A percentile compares a stretch with the other conserved stretches of the same genome.
Conservation (phyloP, 2,329 filamentous ascomycete species). For the Blumeria hordei region DNA sequence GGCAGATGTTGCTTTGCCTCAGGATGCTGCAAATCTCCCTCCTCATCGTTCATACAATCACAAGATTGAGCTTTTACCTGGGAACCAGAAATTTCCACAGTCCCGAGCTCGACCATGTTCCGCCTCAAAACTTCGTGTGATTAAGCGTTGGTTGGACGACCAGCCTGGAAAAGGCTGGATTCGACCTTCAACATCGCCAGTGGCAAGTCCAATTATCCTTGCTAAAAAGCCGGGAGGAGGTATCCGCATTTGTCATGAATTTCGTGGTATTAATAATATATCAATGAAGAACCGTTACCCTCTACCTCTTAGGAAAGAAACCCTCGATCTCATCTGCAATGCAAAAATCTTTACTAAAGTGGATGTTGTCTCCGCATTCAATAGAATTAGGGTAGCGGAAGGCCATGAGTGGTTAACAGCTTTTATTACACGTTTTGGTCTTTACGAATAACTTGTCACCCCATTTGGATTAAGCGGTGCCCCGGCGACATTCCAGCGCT, state of each 20-base stretch:
- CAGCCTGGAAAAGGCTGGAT: not conserved
- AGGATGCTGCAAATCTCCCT: not conserved
- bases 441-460: not conserved
- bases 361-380: not conserved
- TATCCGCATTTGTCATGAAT: not conserved
- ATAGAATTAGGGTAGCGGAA: not conserved
- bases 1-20: not conserved
- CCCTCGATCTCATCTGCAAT: not conserved
- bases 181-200: not conserved
- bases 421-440: not conserved
- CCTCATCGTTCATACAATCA: not conserved
- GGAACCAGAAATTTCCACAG: not conserved
- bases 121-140: not conserved
- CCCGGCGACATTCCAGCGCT: not conserved
- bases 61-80: not conserved
- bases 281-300: not conserved
- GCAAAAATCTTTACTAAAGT: not conserved
- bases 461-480: not conserved
- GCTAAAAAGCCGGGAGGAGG: not conserved
- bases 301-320: not conserved
- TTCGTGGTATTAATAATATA: not conserved
- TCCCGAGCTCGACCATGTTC: not conserved
- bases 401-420: not conserved
- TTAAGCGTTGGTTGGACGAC: not conserved
- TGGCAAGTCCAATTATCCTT: not conserved